phyloP scores from a whole-genome alignment of 495 filamentous ascomycete genomes.

The Annulohypoxylon stygium region DNA sequence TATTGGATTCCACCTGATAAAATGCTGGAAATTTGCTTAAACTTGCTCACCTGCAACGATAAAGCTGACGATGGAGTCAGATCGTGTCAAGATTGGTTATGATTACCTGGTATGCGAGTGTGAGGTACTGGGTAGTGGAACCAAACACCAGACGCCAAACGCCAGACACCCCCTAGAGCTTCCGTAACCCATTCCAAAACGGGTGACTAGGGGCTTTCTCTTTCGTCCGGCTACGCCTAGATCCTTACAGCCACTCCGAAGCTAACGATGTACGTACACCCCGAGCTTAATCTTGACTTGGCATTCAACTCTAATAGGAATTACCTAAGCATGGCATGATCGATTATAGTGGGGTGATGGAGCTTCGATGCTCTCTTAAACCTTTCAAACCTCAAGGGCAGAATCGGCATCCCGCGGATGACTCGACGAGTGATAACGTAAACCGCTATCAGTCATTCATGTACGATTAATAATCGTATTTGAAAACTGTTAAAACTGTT shows the following conservation, averaged over 20 bases:
- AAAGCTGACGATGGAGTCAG: conserved; percentile 35
- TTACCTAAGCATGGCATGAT: background rate
- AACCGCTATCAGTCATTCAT: conserved; percentile 7
- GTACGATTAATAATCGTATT: conserved; percentile 19
- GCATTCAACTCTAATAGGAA: background rate
- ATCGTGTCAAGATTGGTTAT: conserved; percentile 24
- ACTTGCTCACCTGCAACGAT: conserved; percentile 45
- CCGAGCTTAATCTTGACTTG: background rate
- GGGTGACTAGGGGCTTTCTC: conserved; percentile 12
- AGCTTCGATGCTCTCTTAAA: background rate
- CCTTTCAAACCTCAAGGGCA: conserved; percentile 21
- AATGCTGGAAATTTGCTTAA: conserved; percentile 46
- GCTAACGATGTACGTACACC: conserved; percentile 3
- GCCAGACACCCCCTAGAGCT: conserved; percentile 20
- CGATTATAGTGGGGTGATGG: conserved; percentile 18
- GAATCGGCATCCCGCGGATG: conserved; percentile 31
- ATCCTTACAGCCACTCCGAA: conserved; percentile 7
- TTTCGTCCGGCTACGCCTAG: conserved; percentile 7
- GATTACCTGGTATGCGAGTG: conserved; percentile 14
- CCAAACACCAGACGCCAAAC: background rate
- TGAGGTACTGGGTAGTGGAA: conserved; percentile 1
- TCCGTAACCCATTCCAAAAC: conserved; percentile 30
- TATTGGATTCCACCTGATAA: conserved; percentile 13
- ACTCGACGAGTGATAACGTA: conserved; percentile 2
- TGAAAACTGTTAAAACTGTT: background rate